phyloP scores from a whole-genome alignment of 768 basidiomycete genomes.

The Tulasnella sp. region DNA sequence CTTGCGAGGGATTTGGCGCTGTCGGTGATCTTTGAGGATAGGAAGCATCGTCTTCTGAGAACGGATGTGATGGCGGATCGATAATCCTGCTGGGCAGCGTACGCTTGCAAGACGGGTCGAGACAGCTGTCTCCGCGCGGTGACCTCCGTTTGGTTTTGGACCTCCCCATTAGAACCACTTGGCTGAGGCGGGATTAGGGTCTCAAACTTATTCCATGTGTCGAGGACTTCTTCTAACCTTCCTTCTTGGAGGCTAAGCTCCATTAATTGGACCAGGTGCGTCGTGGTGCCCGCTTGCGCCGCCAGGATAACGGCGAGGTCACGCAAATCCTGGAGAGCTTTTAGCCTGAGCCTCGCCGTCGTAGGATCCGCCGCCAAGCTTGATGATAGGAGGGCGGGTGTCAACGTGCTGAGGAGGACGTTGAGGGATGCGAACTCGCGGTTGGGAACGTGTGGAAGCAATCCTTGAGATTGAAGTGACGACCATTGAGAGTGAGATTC shows the following conservation, averaged over 20 bases:
- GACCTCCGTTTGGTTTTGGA: background rate
- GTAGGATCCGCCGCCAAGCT: background rate
- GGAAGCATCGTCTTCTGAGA: background rate
- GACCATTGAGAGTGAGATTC: background rate
- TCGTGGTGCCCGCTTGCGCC: background rate
- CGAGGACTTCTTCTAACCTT: background rate
- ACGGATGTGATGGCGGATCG: background rate
- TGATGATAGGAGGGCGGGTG: background rate
- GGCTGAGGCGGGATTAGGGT: background rate
- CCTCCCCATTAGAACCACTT: background rate
- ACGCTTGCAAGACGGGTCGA: background rate
- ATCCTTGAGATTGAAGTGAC: background rate
- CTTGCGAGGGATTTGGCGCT: background rate
- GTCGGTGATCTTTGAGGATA: background rate
- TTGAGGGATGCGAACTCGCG: background rate
- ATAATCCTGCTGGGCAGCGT: background rate
- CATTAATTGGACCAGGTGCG: background rate
- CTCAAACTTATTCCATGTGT: background rate
- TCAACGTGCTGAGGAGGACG: background rate
- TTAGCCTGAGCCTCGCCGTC: background rate
- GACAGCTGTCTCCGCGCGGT: background rate
- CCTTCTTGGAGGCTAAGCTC: background rate
- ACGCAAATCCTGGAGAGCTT: background rate
- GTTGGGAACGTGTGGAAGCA: background rate
- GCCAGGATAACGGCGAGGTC: background rate